Conservation (phyloP, 176 grass and related monocot species). For the Oryza officinalis region DNA sequence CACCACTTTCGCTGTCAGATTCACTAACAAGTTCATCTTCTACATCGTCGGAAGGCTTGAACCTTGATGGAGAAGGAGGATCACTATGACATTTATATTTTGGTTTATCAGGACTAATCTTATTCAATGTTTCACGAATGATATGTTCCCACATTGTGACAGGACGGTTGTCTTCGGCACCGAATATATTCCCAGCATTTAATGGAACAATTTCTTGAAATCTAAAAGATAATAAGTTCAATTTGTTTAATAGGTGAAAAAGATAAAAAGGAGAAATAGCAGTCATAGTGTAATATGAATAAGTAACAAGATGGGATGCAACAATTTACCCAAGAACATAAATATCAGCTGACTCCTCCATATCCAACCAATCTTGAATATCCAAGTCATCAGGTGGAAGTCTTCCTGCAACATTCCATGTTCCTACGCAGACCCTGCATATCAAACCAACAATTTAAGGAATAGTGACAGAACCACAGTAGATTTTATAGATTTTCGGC, state of each 20-base stretch:
- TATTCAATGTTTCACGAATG: conserved; percentile 87
- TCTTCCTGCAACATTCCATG: conserved; percentile 86
- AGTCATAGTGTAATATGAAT: background rate
- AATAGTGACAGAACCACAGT: background rate
- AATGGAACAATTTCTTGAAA: conserved; percentile 99
- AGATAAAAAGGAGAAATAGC: conserved; percentile 1
- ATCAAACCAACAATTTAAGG: conserved; percentile 20
- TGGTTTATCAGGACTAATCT: conserved; percentile 68
- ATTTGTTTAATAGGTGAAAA: conserved; percentile 14
- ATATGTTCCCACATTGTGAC: conserved; percentile 74
- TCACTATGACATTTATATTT: conserved; percentile 91
- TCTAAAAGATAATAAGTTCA: conserved; percentile 40
- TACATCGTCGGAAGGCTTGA: conserved; percentile 79
- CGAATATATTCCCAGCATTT: conserved; percentile 97
- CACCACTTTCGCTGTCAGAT: conserved; percentile 72
- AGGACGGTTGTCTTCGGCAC: conserved; percentile 86
- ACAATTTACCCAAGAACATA: conserved; percentile 88
- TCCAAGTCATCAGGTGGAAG: conserved; percentile 72
- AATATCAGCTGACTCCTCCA: conserved; percentile 86
- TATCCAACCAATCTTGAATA: conserved; percentile 87
- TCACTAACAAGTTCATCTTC: conserved; percentile 66
- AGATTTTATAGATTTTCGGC: conserved; percentile 17
- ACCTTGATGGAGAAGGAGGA: conserved; percentile 88
- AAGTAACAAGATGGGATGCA: background rate
- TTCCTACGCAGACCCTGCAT: conserved; percentile 76